These are phyloP conservation scores for Kodamaea sp. DNA, from an alignment of 1,139 yeast genomes.

Conservation along the genomic window DNA sequence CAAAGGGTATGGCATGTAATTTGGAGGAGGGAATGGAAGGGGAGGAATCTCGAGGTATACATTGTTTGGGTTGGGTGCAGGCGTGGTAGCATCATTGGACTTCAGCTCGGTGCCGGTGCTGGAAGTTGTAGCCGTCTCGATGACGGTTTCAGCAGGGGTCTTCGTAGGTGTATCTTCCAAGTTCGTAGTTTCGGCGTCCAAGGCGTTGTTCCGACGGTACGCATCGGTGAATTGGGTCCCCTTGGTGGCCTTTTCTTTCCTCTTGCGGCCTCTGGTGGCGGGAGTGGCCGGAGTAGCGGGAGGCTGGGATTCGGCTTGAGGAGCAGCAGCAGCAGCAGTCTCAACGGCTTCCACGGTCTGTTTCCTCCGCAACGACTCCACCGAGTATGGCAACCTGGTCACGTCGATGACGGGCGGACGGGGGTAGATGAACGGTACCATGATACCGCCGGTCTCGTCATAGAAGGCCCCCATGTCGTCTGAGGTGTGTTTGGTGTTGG, in stretches of 20 bases:
- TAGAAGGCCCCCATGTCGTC: constrained; percentile 10
- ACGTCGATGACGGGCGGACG: constrained; percentile 41
- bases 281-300: constrained; percentile 6
- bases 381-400: constrained; percentile 25
- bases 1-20: constrained; percentile 51
- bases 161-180: not conserved
- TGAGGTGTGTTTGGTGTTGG: not conserved
- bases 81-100: not conserved
- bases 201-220: not conserved
- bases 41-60: constrained; percentile 37
- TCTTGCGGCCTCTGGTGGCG: constrained; percentile 13
- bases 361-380: constrained; percentile 14
- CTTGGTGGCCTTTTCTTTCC: constrained; percentile 6
- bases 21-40: constrained; percentile 50
- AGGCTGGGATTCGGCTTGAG: not conserved
- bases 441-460: constrained; percentile 31
- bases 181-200: not conserved
- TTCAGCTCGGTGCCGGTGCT: constrained; percentile 1
- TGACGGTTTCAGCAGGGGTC: not conserved
- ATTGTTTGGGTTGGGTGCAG: constrained; percentile 2
- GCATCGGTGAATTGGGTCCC: not conserved
- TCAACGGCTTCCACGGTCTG: not conserved
- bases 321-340: not conserved
- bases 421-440: constrained; percentile 50
- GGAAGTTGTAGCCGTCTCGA: constrained; percentile 1